Conservation (phyloP, 2,329 filamentous ascomycete genomes). For the Neofusicoccum kwambonambiense region DNA sequence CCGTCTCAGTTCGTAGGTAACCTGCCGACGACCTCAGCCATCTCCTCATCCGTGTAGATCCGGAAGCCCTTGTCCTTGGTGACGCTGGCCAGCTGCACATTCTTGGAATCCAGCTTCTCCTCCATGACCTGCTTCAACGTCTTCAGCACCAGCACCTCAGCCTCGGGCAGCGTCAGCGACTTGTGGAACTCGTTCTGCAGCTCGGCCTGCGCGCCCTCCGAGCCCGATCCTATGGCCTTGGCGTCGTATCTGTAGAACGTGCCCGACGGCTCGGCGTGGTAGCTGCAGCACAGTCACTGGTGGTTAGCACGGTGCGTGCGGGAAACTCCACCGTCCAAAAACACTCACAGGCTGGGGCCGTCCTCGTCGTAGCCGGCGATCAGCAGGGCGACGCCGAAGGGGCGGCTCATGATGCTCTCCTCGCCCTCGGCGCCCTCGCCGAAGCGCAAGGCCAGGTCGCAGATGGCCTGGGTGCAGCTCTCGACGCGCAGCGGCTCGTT, state of each 20-base stretch:
- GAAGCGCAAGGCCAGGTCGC: conserved; percentile 92
- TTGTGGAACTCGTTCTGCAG: conserved; percentile 99
- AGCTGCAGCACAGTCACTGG: conserved; percentile 49
- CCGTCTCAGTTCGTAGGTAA: conserved; percentile 53
- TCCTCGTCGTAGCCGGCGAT: conserved; percentile 98
- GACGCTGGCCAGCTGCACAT: conserved; percentile 95
- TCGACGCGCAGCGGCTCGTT: conserved; percentile 92
- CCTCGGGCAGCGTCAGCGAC: conserved; percentile 88
- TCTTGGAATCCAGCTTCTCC: conserved; percentile 98
- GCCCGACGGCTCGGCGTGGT: conserved; percentile 95
- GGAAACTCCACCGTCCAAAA: no score
- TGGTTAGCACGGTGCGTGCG: background rate
- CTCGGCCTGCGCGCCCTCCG: conserved; percentile 95
- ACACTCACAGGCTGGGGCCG: conserved; percentile 76
- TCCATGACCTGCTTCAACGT: conserved; percentile 99
- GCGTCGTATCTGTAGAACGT: conserved; percentile 99
- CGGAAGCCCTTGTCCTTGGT: conserved; percentile 97
- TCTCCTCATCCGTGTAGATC: conserved; percentile 98
- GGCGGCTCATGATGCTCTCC: conserved; percentile 97
- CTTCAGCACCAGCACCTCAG: conserved; percentile 93
- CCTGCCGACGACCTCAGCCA: conserved; percentile 87
- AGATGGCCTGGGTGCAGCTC: conserved; percentile 98
- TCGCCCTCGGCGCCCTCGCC: conserved; percentile 96
- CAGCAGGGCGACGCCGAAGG: conserved; percentile 92
- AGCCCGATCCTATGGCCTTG: conserved; percentile 96